These are phyloP conservation scores for Juncus inflexus DNA, from an alignment of 176 grass and related monocot genomes.

Conservation along the genomic window DNA sequence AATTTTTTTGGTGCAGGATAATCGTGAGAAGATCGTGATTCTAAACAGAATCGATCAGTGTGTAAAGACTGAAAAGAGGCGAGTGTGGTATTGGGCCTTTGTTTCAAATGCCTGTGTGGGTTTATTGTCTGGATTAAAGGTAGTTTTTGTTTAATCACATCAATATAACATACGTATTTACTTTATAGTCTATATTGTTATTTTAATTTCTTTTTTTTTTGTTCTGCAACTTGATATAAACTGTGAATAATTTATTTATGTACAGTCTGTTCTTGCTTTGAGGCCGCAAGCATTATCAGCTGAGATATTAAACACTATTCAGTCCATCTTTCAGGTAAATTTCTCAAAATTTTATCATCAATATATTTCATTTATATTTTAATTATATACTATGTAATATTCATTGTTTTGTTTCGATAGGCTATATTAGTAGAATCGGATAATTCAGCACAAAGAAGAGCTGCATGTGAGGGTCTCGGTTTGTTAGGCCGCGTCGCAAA, in stretches of 20 bases:
- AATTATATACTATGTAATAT: conserved; percentile 8
- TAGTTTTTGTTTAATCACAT: conserved; percentile 20
- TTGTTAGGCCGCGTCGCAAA: conserved; percentile 72
- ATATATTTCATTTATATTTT: neutral
- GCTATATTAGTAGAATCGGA: conserved; percentile 65
- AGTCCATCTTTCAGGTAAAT: conserved; percentile 76
- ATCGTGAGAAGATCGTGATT: conserved; percentile 59
- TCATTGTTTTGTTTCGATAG: conserved; percentile 42
- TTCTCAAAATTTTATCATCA: neutral
- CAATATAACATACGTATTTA: too few species aligned
- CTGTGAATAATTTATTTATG: conserved; percentile 1
- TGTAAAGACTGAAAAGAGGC: conserved; percentile 68
- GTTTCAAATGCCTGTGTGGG: conserved; percentile 91
- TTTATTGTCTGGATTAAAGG: conserved; percentile 83
- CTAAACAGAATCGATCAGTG: conserved; percentile 81
- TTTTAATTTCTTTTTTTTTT: too few species aligned
- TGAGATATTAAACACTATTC: conserved; percentile 62
- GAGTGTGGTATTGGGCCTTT: conserved; percentile 51
- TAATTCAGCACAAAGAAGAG: conserved; percentile 63
- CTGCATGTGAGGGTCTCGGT: conserved; percentile 85
- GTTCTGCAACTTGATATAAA: neutral
- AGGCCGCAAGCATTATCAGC: conserved; percentile 53
- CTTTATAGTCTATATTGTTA: too few species aligned
- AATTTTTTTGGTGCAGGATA: conserved; percentile 52
- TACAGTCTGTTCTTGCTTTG: conserved; percentile 54